These are phyloP conservation scores for Sarocladium kiliense DNA, from an alignment of 2,329 filamentous ascomycete species.

Conservation along the genomic window DNA sequence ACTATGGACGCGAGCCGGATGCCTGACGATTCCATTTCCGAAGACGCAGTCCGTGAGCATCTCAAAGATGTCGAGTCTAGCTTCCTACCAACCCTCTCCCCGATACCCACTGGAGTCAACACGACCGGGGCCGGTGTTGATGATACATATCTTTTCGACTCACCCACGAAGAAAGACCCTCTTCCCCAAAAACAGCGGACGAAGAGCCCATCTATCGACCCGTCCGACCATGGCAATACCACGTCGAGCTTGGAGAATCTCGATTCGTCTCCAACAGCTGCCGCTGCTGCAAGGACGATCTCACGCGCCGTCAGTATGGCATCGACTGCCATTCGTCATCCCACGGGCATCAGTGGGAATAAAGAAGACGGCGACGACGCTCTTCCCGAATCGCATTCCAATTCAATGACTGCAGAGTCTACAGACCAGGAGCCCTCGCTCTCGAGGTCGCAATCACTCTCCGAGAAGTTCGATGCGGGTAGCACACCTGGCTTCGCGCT, in stretches of 20 bases:
- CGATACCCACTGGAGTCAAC: slow-evolving; percentile 42
- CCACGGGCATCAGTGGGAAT: slow-evolving; percentile 16
- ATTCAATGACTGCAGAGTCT: neutral
- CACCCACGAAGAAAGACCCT: slow-evolving; percentile 28
- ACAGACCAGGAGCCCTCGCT: slow-evolving; percentile 18
- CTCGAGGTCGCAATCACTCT: slow-evolving; percentile 25
- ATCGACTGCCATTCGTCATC: neutral
- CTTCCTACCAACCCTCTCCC: slow-evolving; percentile 54
- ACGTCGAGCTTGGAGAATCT: slow-evolving; percentile 49
- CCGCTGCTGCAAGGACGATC: slow-evolving; percentile 47
- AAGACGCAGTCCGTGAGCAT: slow-evolving; percentile 50
- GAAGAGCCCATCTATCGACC: slow-evolving; percentile 11
- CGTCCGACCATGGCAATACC: slow-evolving; percentile 30
- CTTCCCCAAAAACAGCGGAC: slow-evolving; percentile 15
- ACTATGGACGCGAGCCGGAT: slow-evolving; percentile 27
- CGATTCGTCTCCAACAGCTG: slow-evolving; percentile 52
- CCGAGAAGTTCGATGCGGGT: slow-evolving; percentile 36
- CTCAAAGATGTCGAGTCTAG: slow-evolving; percentile 62
- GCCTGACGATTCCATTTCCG: slow-evolving; percentile 43
- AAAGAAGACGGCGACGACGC: slow-evolving; percentile 19
- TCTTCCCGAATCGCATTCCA: neutral
- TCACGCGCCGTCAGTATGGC: slow-evolving; percentile 46
- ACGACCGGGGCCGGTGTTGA: slow-evolving; percentile 34
- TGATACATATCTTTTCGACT: slow-evolving; percentile 57
- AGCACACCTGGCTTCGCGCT: slow-evolving; percentile 42